Conservation (phyloP, 257 asterid species). For the Schizonepeta tenuifolia region DNA sequence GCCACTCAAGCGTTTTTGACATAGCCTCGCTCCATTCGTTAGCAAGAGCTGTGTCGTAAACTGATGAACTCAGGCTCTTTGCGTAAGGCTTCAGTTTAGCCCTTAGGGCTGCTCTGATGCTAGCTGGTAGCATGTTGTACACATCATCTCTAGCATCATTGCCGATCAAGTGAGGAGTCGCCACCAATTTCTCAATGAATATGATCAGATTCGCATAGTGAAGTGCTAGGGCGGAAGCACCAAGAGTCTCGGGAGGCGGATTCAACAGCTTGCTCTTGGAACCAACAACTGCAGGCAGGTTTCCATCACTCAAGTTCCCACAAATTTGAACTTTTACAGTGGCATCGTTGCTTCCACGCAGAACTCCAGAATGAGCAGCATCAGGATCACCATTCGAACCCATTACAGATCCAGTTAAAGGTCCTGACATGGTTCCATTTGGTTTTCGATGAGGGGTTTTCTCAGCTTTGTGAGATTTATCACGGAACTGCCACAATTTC, state of each 20-base stretch:
- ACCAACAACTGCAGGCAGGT: slow-evolving; percentile 33
- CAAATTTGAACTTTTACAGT: slow-evolving; percentile 19
- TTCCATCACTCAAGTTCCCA: slow-evolving; percentile 42
- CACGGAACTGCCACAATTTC: slow-evolving; percentile 66
- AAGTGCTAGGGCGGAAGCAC: slow-evolving; percentile 82
- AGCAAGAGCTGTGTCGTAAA: slow-evolving; percentile 66
- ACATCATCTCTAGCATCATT: slow-evolving; percentile 86
- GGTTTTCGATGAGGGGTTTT: slow-evolving; percentile 44
- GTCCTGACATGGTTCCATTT: slow-evolving; percentile 40
- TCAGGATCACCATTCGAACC: slow-evolving; percentile 37
- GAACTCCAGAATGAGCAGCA: slow-evolving; percentile 30
- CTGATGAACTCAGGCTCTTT: slow-evolving; percentile 55
- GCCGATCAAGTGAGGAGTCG: slow-evolving; percentile 82
- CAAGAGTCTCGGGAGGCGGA: slow-evolving; percentile 79
- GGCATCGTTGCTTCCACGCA: slow-evolving; percentile 35
- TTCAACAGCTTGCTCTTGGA: slow-evolving; percentile 53
- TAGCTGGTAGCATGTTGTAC: slow-evolving; percentile 81
- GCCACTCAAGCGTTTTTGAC: slow-evolving; percentile 71
- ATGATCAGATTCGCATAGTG: slow-evolving; percentile 84
- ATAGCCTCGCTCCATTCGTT: slow-evolving; percentile 83
- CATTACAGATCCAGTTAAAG: slow-evolving; percentile 44
- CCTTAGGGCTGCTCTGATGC: slow-evolving; percentile 69
- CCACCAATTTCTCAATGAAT: slow-evolving; percentile 77
- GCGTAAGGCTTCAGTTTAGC: slow-evolving; percentile 76
- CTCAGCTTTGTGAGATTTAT: slow-evolving; percentile 46